Base-by-base conservation (phyloP, 169 alveolate species). In the Cryptosporidium muris region DNA sequence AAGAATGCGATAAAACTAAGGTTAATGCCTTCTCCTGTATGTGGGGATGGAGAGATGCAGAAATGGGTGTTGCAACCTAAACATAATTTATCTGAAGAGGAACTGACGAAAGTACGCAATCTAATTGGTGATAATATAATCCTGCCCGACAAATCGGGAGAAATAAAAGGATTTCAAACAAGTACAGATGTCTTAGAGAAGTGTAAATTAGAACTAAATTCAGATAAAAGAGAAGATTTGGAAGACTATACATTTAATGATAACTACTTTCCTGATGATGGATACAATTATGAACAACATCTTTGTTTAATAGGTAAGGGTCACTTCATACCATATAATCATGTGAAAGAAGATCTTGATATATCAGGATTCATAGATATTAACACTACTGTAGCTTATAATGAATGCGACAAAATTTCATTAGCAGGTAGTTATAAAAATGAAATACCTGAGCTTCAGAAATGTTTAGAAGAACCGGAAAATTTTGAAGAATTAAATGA, bases 271-370 rank as follows among this genome's bases (percentile, higher is more conserved):
- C 85, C 85, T 11, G 85, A 74, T 38, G 85, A 74, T 74, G 85
- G 85, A 3, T 74, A 74, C 12, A 68, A 74, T 74, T 74, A 74
- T 45, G 85, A 74, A 58, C 56, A 74, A 40, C 85, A 74, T 49
- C 47, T 74, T 25, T 45, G 63, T 34, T 43, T 36, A 45, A 74
- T 74, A 56, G 60, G 60, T 7, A 40, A 62, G 43, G 16, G 42
- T 51, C 25, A 60, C 25, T 34, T 34, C 6, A 60, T 34, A 60
- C 2, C 8, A 6, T 25, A 36, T 45, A 38, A 34, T 65, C 12
- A 45, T 25, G 54, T 47, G 40, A 65, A 51, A 34, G 36, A 53
- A 37, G 12, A 25, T 34, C n/a, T n/a, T n/a, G 45, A 1, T 2
- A 16, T 34, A 6, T 7, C 62, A 66, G 37, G 5, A 51, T 36